Evolutionary conservation across 164 flowering plant species (phyloP).

Genomic region (Akebia trifoliata): DNA sequence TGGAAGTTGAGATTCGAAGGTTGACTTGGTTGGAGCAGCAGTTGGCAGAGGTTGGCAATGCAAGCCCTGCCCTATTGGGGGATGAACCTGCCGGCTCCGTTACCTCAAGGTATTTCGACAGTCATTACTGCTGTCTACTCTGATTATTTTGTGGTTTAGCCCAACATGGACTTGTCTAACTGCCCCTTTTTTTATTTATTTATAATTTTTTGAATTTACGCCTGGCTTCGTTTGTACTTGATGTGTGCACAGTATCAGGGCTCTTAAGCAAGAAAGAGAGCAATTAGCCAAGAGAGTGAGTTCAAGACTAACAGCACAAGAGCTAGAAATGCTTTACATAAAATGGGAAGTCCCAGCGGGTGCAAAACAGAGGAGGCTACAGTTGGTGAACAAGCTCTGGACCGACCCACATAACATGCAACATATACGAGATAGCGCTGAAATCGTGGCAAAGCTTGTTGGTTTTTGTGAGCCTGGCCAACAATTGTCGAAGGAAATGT

Average conservation of each 20-base stretch:
- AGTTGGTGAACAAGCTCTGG: constrained; percentile 72
- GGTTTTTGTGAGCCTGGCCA: constrained; percentile 75
- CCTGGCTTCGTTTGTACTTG: too few relatives aligned
- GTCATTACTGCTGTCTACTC: neutral
- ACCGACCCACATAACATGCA: constrained; percentile 69
- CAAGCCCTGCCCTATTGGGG: constrained; percentile 76
- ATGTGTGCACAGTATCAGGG: constrained; percentile 65
- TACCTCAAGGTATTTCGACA: constrained; percentile 71
- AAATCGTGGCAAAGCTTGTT: constrained; percentile 70
- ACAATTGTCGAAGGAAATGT: constrained; percentile 74
- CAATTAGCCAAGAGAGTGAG: constrained; percentile 66
- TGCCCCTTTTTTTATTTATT: too few relatives aligned
- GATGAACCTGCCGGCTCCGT: constrained; percentile 81
- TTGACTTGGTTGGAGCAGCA: constrained; percentile 82
- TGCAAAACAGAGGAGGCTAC: constrained; percentile 71
- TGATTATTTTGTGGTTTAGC: neutral
- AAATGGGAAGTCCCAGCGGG: constrained; percentile 80
- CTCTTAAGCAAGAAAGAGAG: constrained; percentile 80
- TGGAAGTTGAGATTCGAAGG: constrained; percentile 82
- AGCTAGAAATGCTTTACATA: constrained; percentile 56
- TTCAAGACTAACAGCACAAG: constrained; percentile 51
- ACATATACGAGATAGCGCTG: constrained; percentile 71
- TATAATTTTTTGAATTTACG: too few relatives aligned
- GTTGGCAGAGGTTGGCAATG: constrained; percentile 74
- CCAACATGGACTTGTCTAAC: too few relatives aligned